These are phyloP conservation scores for Pythium sp. DNA, from an alignment of 352 stramenopile genomes.

Conservation along the genomic window DNA sequence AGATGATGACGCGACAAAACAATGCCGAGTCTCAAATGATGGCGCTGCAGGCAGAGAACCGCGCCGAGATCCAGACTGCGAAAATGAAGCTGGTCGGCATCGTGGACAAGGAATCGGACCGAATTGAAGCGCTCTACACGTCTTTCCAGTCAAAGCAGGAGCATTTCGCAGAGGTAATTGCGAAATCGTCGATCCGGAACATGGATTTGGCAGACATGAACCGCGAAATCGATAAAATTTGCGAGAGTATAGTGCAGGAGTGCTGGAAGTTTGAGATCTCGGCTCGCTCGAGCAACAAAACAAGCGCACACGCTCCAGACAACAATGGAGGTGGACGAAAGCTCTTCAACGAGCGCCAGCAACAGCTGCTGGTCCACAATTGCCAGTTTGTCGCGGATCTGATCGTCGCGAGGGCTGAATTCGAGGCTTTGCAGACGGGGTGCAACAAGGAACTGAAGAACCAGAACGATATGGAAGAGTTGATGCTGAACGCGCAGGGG, in stretches of 20 bases:
- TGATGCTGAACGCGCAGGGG: conserved; percentile 66
- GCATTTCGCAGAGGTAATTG: conserved; percentile 74
- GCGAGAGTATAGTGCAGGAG: conserved; percentile 75
- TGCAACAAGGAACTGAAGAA: conserved; percentile 63
- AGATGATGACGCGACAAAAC: conserved; percentile 54
- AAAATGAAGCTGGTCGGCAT: conserved; percentile 62
- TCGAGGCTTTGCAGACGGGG: conserved; percentile 62
- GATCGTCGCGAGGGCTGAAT: conserved; percentile 71
- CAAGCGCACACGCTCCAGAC: conserved; percentile 29
- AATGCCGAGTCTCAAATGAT: conserved; percentile 62
- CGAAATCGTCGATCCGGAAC: conserved; percentile 75
- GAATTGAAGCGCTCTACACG: conserved; percentile 73
- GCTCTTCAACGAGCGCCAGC: conserved; percentile 78
- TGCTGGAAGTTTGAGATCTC: conserved; percentile 89
- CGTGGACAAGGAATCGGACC: conserved; percentile 79
- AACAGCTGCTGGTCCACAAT: conserved; percentile 73
- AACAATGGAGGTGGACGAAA: conserved; percentile 47
- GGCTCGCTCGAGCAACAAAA: conserved; percentile 51
- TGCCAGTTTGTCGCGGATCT: conserved; percentile 82
- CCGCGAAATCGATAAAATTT: conserved; percentile 74
- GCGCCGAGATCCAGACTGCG: conserved; percentile 65
- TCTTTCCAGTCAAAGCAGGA: conserved; percentile 83
- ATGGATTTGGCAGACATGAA: conserved; percentile 81
- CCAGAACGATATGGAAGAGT: conserved; percentile 44
- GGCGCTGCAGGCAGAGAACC: conserved; percentile 66